These are phyloP conservation scores for Diaporthe sp. DNA, from an alignment of 2,329 filamentous ascomycete genomes.

Conservation along the genomic window DNA sequence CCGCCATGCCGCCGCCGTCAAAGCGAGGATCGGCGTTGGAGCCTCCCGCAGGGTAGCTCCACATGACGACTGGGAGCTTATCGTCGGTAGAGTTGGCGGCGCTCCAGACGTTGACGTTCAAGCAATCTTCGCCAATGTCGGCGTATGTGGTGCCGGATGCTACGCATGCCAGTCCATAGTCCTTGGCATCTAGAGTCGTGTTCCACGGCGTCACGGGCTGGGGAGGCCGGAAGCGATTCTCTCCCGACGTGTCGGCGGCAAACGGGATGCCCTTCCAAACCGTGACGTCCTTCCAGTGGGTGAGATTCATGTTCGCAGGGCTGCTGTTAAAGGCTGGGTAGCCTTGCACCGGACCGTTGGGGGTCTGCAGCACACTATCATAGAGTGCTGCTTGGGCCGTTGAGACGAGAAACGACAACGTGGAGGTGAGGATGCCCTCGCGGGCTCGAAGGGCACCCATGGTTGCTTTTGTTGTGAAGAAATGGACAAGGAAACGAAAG, in stretches of 20 bases:
- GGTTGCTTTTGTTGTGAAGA: not conserved
- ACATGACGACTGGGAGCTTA: constrained; percentile 62
- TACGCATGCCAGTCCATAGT: constrained; percentile 55
- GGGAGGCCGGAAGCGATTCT: constrained; percentile 61
- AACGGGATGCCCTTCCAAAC: constrained; percentile 65
- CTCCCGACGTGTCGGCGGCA: constrained; percentile 53
- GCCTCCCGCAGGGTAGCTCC: constrained; percentile 70
- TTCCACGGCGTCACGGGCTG: constrained; percentile 47
- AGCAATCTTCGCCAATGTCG: constrained; percentile 60
- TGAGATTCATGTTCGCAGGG: constrained; percentile 38
- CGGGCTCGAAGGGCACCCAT: not conserved
- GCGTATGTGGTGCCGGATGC: constrained; percentile 42
- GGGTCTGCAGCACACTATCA: constrained; percentile 39
- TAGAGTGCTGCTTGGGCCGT: constrained; percentile 39
- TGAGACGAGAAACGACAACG: constrained; percentile 21
- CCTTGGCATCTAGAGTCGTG: constrained; percentile 48
- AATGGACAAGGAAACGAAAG: not conserved
- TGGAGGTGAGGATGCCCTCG: not conserved
- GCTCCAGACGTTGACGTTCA: constrained; percentile 65
- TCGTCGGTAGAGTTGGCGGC: constrained; percentile 41
- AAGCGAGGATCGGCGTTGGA: constrained; percentile 56
- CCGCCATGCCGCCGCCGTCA: constrained; percentile 64
- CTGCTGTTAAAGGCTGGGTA: constrained; percentile 41
- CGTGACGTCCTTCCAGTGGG: constrained; percentile 54
- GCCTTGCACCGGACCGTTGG: constrained; percentile 41